A percentile compares a stretch with the other conserved stretches of the same genome.
Evolutionary conservation across 495 filamentous ascomycete genomes (phyloP).

Genomic region (Parmelia sp.): DNA sequence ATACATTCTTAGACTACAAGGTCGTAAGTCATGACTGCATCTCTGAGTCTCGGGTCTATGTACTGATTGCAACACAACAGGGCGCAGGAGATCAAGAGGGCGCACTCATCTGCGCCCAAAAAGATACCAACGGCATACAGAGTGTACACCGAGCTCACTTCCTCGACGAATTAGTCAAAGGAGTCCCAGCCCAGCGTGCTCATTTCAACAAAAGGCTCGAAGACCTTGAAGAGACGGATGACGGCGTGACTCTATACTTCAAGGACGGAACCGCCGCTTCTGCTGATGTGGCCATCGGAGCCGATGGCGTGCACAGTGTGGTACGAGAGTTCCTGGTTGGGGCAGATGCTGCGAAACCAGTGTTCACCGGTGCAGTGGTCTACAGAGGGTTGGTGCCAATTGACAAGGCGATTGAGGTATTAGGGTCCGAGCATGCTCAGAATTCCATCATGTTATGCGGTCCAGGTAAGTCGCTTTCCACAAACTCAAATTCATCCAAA

Average conservation of each 20-base stretch:
- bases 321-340: slow-evolving; percentile 44
- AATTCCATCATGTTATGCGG: slow-evolving; percentile 55
- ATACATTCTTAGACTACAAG: background rate
- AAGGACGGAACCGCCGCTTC: slow-evolving; percentile 25
- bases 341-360: slow-evolving; percentile 39
- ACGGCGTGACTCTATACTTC: slow-evolving; percentile 18
- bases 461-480: slow-evolving; percentile 48
- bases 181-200: background rate
- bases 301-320: slow-evolving; percentile 52
- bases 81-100: background rate
- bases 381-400: slow-evolving; percentile 58
- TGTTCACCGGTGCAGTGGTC: background rate
- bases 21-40: background rate
- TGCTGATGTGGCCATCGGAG: slow-evolving; percentile 47
- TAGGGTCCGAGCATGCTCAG: slow-evolving; percentile 46
- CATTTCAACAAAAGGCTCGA: slow-evolving; percentile 4
- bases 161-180: background rate
- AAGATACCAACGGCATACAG: background rate
- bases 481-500: background rate
- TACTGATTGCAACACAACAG: background rate
- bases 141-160: background rate
- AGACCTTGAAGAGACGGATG: background rate
- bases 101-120: background rate
- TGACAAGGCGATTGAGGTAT: slow-evolving; percentile 45
- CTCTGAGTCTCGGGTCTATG: background rate